These are phyloP conservation scores for Smithsoniella earleae DNA, from an alignment of 163 green algal species.

Conservation along the genomic window DNA sequence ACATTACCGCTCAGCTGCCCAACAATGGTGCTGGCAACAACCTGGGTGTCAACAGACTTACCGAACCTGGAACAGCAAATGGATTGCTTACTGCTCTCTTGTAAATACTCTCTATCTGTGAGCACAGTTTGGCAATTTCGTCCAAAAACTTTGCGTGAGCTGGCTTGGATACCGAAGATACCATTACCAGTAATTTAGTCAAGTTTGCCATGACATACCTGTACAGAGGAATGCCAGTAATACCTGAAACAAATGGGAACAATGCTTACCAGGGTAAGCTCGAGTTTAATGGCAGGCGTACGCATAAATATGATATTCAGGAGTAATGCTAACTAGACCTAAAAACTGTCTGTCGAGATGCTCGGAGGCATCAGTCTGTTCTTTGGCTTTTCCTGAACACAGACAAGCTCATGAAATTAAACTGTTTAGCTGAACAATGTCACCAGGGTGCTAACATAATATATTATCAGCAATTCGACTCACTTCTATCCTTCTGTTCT, in stretches of 20 bases:
- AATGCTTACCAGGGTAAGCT: not conserved
- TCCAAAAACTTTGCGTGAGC: slow-evolving; percentile 13
- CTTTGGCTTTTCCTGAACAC: not conserved
- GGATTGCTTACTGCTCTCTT: slow-evolving; percentile 23
- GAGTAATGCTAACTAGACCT: slow-evolving; percentile 23
- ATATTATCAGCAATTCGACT: not conserved
- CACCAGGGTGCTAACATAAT: too few relatives aligned
- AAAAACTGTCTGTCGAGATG: not conserved
- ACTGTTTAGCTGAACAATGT: not conserved
- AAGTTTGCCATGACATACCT: slow-evolving; percentile 29
- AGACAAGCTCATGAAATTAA: not conserved
- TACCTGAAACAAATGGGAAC: not conserved
- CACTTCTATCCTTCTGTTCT: slow-evolving; percentile 6
- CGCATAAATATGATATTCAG: slow-evolving; percentile 29
- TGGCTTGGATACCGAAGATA: slow-evolving; percentile 17
- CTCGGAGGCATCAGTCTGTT: not conserved
- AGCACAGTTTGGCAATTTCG: not conserved
- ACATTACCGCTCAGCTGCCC: too few relatives aligned
- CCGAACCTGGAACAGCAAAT: slow-evolving; percentile 14
- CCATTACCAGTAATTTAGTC: slow-evolving; percentile 13
- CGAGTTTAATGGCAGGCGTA: not conserved
- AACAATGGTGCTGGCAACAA: not conserved
- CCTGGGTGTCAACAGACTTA: not conserved
- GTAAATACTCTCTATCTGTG: slow-evolving; percentile 16
- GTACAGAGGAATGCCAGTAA: not conserved